Conservation (phyloP, 176 grass and related monocot genomes). For the maize (Zea mays) region Zm-B73-REFERENCE-NAM-5.0 NC_050104.1:134130501-134131000, state of each 20-base stretch:
- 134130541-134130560: neutral
- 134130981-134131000: neutral
- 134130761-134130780: neutral
- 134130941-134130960: slow-evolving; percentile 31
- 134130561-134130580: slow-evolving; percentile 2
- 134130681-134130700: neutral
- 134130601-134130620: neutral
- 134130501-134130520: neutral
- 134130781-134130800: slow-evolving; percentile 15
- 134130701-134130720: neutral
- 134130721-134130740: neutral
- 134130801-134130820: neutral
- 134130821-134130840: neutral
- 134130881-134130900: slow-evolving; percentile 29
- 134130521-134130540: neutral
- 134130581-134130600: neutral
- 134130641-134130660: neutral
- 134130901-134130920: slow-evolving; percentile 83
- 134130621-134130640: neutral
- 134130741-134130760: slow-evolving; percentile 8
- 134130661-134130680: neutral
- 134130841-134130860: neutral
- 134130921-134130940: slow-evolving; percentile 56
- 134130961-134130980: neutral
- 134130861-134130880: slow-evolving; percentile 20